Base-by-base conservation (phyloP, 208 protist species). In the Wallacemonas sp. region DNA sequence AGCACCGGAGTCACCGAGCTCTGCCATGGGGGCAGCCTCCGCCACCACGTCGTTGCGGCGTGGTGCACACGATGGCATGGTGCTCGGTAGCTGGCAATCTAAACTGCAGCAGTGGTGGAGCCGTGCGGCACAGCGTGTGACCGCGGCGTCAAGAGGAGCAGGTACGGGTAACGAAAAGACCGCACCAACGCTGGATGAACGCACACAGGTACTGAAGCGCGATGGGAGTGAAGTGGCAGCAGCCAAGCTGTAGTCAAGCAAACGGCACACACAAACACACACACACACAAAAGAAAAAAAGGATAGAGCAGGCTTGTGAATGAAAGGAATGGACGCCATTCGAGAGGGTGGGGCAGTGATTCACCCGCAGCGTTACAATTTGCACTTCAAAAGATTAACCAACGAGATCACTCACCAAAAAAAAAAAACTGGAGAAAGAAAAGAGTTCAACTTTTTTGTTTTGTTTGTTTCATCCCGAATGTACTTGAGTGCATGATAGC, bases 161-260 rank as follows among this genome's bases (percentile, higher is more conserved):
- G 6, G 14, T 6, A 6, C 36, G 36, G 36, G 36, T n/a, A 41
- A 41, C 9, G 36, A 41, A 41, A 14, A 24, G 26, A 17, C 46
- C 46, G 0, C 46, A n/a, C n/a, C n/a, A 38, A 27, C 49, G 28
- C 19, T 61, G 41, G 11, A 66, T 64, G 38, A 65, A 46, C 41
- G 63, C 68, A 51, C 55, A 44, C 15, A 62, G 74, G 38, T 69
- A 26, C 14, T 79, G 66, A 21, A 38, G 38, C 31, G 62, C 8
- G 36, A 41, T 21, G n/a, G 38, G 28, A n/a, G 60, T 68, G 19
- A 60, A 36, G 47, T 39, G 64, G 34, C 70, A n/a, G 61, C 38
- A 9, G 34, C 38, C 21, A 44, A 62, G 26, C 33, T 53, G 17
- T 53, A 49, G 14, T 64, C 38, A 21, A 49, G 39, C 34, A 44